phyloP scores from a whole-genome alignment of 148 eudicot species.

The Nepenthes mirabilis region DNA sequence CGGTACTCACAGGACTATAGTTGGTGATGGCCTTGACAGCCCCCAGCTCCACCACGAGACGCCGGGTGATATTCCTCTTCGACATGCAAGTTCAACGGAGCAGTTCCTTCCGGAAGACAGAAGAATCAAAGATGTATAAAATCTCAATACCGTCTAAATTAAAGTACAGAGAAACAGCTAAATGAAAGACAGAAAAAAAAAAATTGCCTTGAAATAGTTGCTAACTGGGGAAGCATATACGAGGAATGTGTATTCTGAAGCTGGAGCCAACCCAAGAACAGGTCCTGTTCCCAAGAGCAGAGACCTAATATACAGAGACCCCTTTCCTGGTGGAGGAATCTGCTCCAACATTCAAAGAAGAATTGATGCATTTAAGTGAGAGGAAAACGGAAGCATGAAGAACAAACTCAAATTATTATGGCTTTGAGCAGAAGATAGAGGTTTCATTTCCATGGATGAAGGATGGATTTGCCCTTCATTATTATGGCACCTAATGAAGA shows the following conservation, averaged over 20 bases:
- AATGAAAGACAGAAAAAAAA: not conserved
- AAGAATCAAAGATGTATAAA: not conserved
- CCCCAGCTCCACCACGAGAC: conserved; percentile 90
- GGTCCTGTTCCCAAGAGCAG: conserved; percentile 84
- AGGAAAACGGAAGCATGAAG: not conserved
- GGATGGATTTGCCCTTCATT: too few relatives aligned
- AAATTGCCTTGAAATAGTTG: conserved; percentile 68
- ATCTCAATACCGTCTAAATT: not conserved
- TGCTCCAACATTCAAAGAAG: conserved; percentile 6
- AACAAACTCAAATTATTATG: not conserved
- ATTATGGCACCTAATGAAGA: too few relatives aligned
- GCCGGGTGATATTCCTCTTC: conserved; percentile 79
- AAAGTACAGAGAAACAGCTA: not conserved
- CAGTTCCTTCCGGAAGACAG: conserved; percentile 44
- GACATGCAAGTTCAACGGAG: conserved; percentile 56
- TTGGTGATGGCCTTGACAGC: conserved; percentile 74
- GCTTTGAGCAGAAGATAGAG: not conserved
- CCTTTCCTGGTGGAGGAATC: conserved; percentile 96
- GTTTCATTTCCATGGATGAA: conserved; percentile 1
- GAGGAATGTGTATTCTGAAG: conserved; percentile 80
- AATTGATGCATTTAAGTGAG: not conserved
- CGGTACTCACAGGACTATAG: conserved; percentile 61
- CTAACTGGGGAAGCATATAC: conserved; percentile 88
- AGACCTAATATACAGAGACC: conserved; percentile 82
- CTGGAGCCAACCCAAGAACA: conserved; percentile 62